phyloP scores from a whole-genome alignment of 352 stramenopile genomes.

The Phytophthora constricta region DNA sequence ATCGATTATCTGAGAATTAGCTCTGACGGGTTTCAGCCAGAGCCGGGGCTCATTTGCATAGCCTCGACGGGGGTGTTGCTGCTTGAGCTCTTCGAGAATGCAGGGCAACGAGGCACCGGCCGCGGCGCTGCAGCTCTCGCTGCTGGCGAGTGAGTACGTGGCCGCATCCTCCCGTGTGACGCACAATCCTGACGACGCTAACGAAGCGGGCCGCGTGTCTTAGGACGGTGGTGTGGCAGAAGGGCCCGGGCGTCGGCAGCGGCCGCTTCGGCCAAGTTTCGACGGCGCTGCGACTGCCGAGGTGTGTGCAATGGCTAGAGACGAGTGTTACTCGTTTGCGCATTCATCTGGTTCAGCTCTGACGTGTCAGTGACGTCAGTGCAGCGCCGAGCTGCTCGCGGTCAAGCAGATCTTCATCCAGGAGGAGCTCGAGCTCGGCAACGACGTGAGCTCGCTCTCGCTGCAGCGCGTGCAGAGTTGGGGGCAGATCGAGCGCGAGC shows the following conservation, averaged over 20 bases:
- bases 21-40: too few relatives aligned
- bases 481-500: constrained; percentile 67
- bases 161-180: neutral
- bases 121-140: constrained; percentile 52
- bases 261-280: constrained; percentile 80
- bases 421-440: constrained; percentile 75
- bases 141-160: constrained; percentile 54
- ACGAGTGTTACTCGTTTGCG: constrained; percentile 11
- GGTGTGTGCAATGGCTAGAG: constrained; percentile 26
- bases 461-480: constrained; percentile 60
- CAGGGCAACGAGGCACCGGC: neutral
- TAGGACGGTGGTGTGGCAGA: constrained; percentile 75
- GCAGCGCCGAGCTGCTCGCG: constrained; percentile 83
- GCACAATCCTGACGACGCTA: neutral
- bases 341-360: constrained; percentile 12
- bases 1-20: too few relatives aligned
- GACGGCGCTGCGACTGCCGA: constrained; percentile 68
- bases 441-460: constrained; percentile 66
- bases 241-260: constrained; percentile 64
- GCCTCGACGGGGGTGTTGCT: neutral
- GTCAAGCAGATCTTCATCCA: constrained; percentile 90
- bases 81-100: neutral
- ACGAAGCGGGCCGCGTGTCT: neutral
- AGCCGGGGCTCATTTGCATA: too few relatives aligned
- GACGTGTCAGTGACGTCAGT: constrained; percentile 16